These are phyloP conservation scores for Colletotrichum tropicicola DNA, from an alignment of 2,329 filamentous ascomycete genomes.

Conservation along the genomic window DNA sequence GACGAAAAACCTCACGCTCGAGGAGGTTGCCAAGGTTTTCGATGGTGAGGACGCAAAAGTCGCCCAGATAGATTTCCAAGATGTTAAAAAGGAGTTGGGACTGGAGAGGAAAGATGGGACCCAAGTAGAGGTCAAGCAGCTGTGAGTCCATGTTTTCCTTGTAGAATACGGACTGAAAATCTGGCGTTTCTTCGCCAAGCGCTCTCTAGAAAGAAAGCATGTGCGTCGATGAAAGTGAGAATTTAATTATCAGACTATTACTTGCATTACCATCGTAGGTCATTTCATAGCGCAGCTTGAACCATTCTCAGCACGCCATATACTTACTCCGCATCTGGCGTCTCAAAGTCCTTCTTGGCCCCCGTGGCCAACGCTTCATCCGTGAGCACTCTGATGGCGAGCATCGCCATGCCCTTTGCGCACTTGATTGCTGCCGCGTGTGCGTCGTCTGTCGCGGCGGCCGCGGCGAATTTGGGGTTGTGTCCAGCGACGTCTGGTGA, in stretches of 20 bases:
- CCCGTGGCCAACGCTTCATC: conserved; percentile 30
- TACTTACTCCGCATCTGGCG: background rate
- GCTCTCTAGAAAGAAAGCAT: background rate
- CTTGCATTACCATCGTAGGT: too few species aligned
- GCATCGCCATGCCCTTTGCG: conserved; percentile 53
- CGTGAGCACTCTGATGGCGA: conserved; percentile 42
- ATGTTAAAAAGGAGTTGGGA: background rate
- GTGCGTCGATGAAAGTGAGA: background rate
- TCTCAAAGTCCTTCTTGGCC: conserved; percentile 13
- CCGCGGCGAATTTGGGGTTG: conserved; percentile 52
- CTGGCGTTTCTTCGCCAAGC: too few species aligned
- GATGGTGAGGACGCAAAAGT: background rate
- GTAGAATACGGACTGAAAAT: too few species aligned
- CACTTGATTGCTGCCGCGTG: conserved; percentile 51
- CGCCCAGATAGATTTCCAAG: background rate
- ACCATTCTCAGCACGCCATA: background rate
- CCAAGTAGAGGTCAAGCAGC: background rate
- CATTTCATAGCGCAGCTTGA: too few species aligned
- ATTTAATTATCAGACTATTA: background rate
- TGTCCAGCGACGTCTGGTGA: conserved; percentile 45
- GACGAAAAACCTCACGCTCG: background rate
- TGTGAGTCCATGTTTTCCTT: too few species aligned
- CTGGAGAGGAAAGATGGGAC: background rate
- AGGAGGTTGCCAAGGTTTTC: background rate
- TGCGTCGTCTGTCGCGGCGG: conserved; percentile 49